These are phyloP conservation scores for Thielaviopsis musarum DNA, from an alignment of 2,329 filamentous ascomycete genomes.

Conservation along the genomic window DNA sequence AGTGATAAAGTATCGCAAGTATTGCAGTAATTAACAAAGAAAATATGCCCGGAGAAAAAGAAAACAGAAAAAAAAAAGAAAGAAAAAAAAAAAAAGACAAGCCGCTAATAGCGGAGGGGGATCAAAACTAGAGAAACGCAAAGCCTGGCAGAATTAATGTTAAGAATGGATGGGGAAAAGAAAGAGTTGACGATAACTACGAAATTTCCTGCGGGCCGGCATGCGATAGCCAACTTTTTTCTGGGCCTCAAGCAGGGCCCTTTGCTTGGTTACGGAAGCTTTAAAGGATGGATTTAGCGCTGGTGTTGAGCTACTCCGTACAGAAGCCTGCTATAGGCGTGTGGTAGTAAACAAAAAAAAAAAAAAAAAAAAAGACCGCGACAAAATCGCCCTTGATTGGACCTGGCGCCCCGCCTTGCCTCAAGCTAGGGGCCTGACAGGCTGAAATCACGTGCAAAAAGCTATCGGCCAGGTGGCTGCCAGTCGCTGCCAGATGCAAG, in stretches of 20 bases:
- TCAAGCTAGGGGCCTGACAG: background rate
- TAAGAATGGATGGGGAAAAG: background rate
- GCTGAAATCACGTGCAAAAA: background rate
- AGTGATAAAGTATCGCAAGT: background rate
- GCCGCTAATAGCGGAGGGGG: background rate
- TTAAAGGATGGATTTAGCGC: background rate
- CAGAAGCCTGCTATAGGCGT: background rate
- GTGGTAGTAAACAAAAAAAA: background rate
- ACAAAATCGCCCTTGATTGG: background rate
- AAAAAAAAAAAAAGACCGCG: background rate
- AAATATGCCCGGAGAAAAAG: background rate
- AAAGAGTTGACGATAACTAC: background rate
- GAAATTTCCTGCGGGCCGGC: background rate
- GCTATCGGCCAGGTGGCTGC: background rate
- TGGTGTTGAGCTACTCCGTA: too few species aligned
- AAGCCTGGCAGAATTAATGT: background rate
- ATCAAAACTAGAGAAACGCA: background rate
- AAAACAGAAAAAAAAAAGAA: background rate
- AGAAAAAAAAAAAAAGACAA: background rate
- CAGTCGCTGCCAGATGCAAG: background rate
- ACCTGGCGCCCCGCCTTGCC: background rate
- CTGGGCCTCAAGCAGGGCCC: background rate
- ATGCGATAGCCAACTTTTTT: background rate
- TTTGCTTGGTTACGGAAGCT: background rate
- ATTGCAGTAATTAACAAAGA: background rate